These are phyloP conservation scores for Petunia hybrid DNA, from an alignment of 305 asterid genomes.

Conservation along the genomic window DNA sequence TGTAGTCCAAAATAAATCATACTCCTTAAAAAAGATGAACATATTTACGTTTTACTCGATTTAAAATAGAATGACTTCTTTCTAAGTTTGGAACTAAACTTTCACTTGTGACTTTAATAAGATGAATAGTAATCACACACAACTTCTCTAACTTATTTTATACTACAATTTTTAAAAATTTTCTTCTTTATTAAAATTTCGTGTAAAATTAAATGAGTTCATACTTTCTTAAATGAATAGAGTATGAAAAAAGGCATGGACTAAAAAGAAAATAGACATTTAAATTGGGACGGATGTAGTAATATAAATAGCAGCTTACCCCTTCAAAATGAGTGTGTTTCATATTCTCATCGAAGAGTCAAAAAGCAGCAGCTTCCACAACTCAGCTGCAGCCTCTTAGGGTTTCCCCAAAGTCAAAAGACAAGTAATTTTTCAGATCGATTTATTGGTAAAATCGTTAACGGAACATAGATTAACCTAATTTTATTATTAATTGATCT, in stretches of 20 bases:
- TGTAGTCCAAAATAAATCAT: too few species aligned
- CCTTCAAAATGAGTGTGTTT: not conserved
- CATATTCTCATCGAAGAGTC: constrained; percentile 3
- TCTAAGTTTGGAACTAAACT: too few species aligned
- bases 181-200: too few species aligned
- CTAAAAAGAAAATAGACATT: too few species aligned
- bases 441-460: constrained; percentile 9
- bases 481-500: constrained; percentile 22
- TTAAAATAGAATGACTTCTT: too few species aligned
- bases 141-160: not conserved
- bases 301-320: not conserved
- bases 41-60: not conserved
- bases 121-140: not conserved
- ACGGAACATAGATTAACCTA: not conserved
- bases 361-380: constrained; percentile 14
- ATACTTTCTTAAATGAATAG: too few species aligned
- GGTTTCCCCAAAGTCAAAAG: not conserved
- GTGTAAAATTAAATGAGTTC: too few species aligned
- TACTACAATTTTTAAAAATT: too few species aligned
- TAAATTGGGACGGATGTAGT: too few species aligned
- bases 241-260: too few species aligned
- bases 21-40: not conserved
- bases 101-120: too few species aligned
- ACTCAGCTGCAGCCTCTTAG: constrained; percentile 32
- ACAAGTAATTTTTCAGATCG: constrained; percentile 8